phyloP scores from a whole-genome alignment of 2,329 filamentous ascomycete species.

The Teratosphaeria epicoccoides region DNA sequence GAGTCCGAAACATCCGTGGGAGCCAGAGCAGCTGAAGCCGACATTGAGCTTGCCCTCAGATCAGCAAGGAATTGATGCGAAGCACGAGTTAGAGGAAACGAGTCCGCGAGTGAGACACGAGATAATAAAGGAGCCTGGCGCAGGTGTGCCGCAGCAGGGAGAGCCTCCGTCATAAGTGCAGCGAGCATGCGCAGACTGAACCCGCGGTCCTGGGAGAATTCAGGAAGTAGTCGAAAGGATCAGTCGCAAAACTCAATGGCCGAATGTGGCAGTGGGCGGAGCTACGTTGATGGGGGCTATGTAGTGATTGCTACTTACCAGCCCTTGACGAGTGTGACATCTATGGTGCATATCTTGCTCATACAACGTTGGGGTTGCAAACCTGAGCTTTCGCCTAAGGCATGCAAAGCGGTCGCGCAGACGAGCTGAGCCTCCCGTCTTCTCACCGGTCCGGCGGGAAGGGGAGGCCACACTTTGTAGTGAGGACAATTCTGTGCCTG shows the following conservation, averaged over 20 bases:
- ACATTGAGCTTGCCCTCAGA: constrained; percentile 2
- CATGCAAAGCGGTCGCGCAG: not conserved
- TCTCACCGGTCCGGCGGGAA: not conserved
- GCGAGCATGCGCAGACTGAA: not conserved
- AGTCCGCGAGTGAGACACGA: not conserved
- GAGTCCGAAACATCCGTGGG: not conserved
- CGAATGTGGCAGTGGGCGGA: not conserved
- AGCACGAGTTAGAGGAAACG: not conserved
- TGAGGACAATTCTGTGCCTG: not conserved
- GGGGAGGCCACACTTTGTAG: not conserved
- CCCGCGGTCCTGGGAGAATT: not conserved
- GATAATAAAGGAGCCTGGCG: not conserved
- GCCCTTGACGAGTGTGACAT: not conserved
- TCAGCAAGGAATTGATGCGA: not conserved
- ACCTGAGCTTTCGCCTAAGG: not conserved
- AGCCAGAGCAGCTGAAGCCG: not conserved
- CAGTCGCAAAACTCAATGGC: not conserved
- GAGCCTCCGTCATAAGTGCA: not conserved
- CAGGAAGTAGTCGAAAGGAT: not conserved
- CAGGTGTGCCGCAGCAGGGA: not conserved
- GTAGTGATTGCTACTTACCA: not conserved
- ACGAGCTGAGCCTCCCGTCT: not conserved
- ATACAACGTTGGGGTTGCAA: not conserved
- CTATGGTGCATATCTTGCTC: not conserved
- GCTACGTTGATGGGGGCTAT: not conserved